Evolutionary conservation across 163 green algal species (phyloP).

Genomic region (Trebouxia gelatinosa): DNA sequence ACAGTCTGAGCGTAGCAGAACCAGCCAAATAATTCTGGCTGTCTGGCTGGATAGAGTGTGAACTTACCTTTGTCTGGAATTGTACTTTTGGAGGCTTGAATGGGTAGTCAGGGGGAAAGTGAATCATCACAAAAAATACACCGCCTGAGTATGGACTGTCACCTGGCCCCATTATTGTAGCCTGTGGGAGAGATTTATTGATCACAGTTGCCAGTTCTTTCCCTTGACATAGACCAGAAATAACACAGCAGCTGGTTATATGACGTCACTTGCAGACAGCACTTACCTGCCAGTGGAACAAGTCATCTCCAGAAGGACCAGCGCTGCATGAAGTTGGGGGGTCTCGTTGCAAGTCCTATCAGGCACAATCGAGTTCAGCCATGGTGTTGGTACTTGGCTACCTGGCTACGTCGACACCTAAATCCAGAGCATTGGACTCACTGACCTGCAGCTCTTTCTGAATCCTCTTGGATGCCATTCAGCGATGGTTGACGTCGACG

Average conservation of each 20-base stretch:
- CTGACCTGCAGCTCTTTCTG: conserved; percentile 64
- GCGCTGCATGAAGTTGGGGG: conserved; percentile 89
- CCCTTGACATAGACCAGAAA: too few species aligned
- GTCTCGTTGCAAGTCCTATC: conserved; percentile 87
- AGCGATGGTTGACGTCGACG: too few species aligned
- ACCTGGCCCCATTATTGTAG: conserved; percentile 91
- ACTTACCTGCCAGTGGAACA: conserved; percentile 95
- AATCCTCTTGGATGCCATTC: conserved; percentile 68
- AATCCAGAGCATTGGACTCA: neutral
- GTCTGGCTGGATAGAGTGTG: neutral
- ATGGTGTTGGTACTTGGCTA: neutral
- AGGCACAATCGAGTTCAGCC: neutral
- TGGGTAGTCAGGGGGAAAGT: conserved; percentile 96
- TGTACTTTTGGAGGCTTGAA: conserved; percentile 88
- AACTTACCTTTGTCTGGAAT: conserved; percentile 72
- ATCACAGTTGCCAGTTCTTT: too few species aligned
- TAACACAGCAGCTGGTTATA: neutral
- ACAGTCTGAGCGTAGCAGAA: neutral
- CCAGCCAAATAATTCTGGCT: neutral
- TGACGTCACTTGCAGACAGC: neutral
- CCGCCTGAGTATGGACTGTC: conserved; percentile 92
- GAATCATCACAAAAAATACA: conserved; percentile 96
- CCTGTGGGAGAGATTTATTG: conserved; percentile 50
- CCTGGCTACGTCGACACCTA: neutral
- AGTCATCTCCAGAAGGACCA: conserved; percentile 85